These are phyloP conservation scores for Russula ochroleuca DNA, from an alignment of 768 basidiomycete species.

Conservation along the genomic window DNA sequence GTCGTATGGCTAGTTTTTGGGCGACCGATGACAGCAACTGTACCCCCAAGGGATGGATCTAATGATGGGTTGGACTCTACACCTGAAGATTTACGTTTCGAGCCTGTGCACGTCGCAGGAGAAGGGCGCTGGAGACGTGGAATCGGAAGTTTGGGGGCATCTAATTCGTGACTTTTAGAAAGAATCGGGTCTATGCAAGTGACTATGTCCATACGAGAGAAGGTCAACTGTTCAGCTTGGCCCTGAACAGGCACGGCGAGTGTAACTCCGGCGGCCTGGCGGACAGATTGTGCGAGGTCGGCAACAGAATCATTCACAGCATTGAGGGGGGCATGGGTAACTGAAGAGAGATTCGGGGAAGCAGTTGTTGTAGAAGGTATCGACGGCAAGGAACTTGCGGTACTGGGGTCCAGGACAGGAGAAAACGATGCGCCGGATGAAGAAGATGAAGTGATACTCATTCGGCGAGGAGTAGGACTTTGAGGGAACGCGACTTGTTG, in stretches of 20 bases:
- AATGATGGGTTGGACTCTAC: conserved; percentile 23
- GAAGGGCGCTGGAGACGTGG: conserved; percentile 48
- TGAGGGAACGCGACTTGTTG: conserved; percentile 23
- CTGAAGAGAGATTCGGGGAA: conserved; percentile 38
- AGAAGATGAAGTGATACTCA: conserved; percentile 54
- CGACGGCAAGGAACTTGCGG: conserved; percentile 30
- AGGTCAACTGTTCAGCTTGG: conserved; percentile 35
- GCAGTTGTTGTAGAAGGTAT: conserved; percentile 8
- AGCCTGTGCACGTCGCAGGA: conserved; percentile 37
- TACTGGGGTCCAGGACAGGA: conserved; percentile 43
- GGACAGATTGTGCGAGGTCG: conserved; percentile 39
- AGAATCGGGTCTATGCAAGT: neutral
- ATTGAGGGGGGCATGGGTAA: conserved; percentile 33
- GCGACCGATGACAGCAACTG: conserved; percentile 36
- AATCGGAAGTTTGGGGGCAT: conserved; percentile 41
- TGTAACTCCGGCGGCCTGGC: conserved; percentile 38
- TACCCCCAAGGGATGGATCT: conserved; percentile 25
- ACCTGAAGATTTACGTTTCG: conserved; percentile 27
- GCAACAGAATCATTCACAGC: conserved; percentile 33
- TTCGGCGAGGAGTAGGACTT: conserved; percentile 36
- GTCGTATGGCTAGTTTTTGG: conserved; percentile 90
- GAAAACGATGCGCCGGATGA: conserved; percentile 54
- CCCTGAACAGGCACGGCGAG: conserved; percentile 39
- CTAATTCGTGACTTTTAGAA: conserved; percentile 8
- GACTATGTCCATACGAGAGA: conserved; percentile 22